These are phyloP conservation scores for Hypsizygus marmoreus DNA, from an alignment of 768 basidiomycete species.

Conservation along the genomic window DNA sequence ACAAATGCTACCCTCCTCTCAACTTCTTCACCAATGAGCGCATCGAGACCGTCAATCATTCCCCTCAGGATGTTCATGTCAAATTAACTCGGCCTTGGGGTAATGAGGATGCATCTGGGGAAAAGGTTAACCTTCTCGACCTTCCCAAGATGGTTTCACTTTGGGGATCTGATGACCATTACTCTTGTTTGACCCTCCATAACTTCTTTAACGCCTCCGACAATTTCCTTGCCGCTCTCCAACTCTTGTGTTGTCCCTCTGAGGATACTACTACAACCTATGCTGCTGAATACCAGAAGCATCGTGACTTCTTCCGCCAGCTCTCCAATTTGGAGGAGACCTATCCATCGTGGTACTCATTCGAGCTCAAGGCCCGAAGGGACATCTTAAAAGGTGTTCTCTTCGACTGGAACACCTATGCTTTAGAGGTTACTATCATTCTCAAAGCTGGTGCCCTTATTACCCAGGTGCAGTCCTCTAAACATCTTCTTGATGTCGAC, in stretches of 20 bases:
- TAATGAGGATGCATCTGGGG: background rate
- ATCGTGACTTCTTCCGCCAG: constrained; percentile 8
- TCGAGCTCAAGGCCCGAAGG: constrained; percentile 10
- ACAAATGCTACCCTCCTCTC: background rate
- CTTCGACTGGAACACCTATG: constrained; percentile 5
- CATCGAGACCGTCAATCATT: background rate
- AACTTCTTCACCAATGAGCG: constrained; percentile 8
- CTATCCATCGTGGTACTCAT: constrained; percentile 7
- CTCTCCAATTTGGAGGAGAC: constrained; percentile 10
- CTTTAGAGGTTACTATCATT: no score
- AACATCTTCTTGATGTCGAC: no score
- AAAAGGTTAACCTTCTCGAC: no score
- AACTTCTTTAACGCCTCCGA: no score
- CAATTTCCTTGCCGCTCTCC: background rate
- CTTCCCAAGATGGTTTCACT: no score
- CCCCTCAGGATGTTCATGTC: background rate
- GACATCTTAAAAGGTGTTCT: constrained; percentile 2
- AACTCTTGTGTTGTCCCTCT: no score
- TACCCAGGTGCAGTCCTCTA: no score
- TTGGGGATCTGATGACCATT: no score
- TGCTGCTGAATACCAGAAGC: background rate
- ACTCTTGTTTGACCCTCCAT: no score
- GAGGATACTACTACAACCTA: no score
- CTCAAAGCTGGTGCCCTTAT: no score
- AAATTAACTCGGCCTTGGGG: no score